phyloP scores from a whole-genome alignment of 805 yeast genomes.

The Candida sithepensis region DNA sequence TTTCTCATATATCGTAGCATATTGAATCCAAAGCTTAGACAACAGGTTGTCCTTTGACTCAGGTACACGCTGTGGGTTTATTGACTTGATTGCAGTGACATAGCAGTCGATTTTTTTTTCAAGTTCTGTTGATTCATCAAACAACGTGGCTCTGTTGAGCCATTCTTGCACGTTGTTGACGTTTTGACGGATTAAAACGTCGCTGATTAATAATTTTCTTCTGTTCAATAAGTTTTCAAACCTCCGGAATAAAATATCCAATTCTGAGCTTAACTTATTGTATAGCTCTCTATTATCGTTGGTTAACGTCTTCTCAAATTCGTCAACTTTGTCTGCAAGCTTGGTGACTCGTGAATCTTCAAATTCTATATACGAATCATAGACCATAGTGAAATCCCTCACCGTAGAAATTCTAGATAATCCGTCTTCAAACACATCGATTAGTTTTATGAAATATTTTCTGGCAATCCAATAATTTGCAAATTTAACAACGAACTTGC shows the following conservation, averaged over 20 bases:
- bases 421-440: slow-evolving; percentile 46
- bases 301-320: slow-evolving; percentile 9
- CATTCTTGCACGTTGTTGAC: slow-evolving; percentile 62
- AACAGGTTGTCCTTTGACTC: slow-evolving; percentile 35
- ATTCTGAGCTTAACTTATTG: slow-evolving; percentile 25
- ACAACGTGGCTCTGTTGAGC: slow-evolving; percentile 56
- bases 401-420: slow-evolving; percentile 45
- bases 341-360: slow-evolving; percentile 47
- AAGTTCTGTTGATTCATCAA: slow-evolving; percentile 35
- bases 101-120: slow-evolving; percentile 51
- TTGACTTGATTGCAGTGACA: slow-evolving; percentile 59
- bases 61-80: slow-evolving; percentile 55
- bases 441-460: slow-evolving; percentile 36
- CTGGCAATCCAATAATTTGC: slow-evolving; percentile 45
- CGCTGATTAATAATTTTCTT: slow-evolving; percentile 59
- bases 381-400: slow-evolving; percentile 59
- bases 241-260: slow-evolving; percentile 42
- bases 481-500: slow-evolving; percentile 42
- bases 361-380: slow-evolving; percentile 58
- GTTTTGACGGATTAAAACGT: slow-evolving; percentile 60
- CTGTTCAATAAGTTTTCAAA: slow-evolving; percentile 56
- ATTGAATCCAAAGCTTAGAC: slow-evolving; percentile 64
- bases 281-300: slow-evolving; percentile 11
- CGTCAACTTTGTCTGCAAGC: slow-evolving; percentile 25
- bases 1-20: slow-evolving; percentile 61